Evolutionary conservation across 495 filamentous ascomycete species (phyloP), one percentile per base, ranked within the genome.

Genomic region (Penicilliopsis zonata): DNA sequence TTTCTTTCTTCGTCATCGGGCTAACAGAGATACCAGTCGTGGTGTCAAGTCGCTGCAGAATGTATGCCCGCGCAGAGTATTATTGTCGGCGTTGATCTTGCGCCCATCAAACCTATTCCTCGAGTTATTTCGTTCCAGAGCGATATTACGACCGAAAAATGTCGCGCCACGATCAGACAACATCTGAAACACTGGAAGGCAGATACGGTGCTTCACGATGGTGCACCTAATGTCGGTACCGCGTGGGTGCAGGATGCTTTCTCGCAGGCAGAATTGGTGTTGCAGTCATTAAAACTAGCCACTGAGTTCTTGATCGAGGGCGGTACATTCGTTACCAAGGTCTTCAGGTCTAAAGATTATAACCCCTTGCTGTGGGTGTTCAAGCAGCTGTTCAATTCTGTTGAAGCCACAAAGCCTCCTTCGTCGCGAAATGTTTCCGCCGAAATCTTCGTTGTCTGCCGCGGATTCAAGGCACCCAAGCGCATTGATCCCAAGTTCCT

Each of bases 201-300:
- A 25, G 90, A 99, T 53, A 80, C 78, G 0, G 88, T 99, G n/a
- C 68, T 99, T 28, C 90, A 96, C 63, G 90, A 99, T 60, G 90
- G 90, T 61, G 90, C 90, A 8, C 90, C 90, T 28, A 99, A 96
- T 46, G 88, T 99, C 37, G 90, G 92, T 76, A 83, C 82, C 0
- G 87, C 90, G 1, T 99, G 90, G 90, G 80, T 94, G 28, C 92
- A 96, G 57, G 92, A 96, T 70, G 90, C 90, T 26, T 99, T 86
- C 71, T 88, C 86, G 23, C 90, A 99, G 57, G 87, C 92, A 18
- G 90, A 96, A 51, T 60, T 99, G n/a, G 86, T 78, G 7, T 61
- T 99, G 28, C 81, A 94, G 46, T 82, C 86, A 7, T 57, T 99
- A 61, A 94, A 86, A 53, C 65, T 99, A 18, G 90, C 90, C 8